Percentiles rank a stretch among this genome's conserved stretches.
Evolutionary conservation across 306 rosid genomes (phyloP).

Genomic region (Argentina anserina): DNA sequence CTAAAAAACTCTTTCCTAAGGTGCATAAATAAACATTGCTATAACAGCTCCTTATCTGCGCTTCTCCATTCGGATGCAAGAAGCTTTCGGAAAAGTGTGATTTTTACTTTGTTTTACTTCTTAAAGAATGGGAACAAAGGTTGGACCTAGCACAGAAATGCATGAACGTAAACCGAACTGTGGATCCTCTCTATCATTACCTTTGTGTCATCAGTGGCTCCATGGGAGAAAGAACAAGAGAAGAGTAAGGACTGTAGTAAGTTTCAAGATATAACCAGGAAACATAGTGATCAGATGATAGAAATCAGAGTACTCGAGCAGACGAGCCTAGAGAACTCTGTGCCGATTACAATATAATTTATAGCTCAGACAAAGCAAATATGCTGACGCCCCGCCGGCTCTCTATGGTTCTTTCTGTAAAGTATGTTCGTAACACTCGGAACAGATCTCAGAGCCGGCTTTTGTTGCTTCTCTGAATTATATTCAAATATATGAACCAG

Average conservation of each 20-base stretch:
- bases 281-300: not conserved
- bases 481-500: not conserved
- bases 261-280: constrained; percentile 28
- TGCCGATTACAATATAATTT: constrained; percentile 26
- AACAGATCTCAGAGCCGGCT: constrained; percentile 3
- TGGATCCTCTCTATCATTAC: constrained; percentile 13
- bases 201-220: constrained; percentile 37
- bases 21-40: not conserved
- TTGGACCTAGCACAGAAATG: not conserved
- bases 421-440: constrained; percentile 14
- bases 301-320: not conserved
- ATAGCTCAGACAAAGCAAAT: constrained; percentile 22
- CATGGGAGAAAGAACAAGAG: constrained; percentile 39
- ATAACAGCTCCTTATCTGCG: not conserved
- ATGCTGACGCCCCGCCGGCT: constrained; percentile 33
- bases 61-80: no score
- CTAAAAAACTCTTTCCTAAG: not conserved
- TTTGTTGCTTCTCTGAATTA: not conserved
- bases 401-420: constrained; percentile 26
- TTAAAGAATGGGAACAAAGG: no score
- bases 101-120: no score
- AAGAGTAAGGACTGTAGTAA: constrained; percentile 26
- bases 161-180: not conserved
- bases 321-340: constrained; percentile 1
- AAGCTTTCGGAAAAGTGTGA: not conserved